A percentile compares a stretch with the other conserved stretches of the same genome.
Evolutionary conservation across 345 rosid species (phyloP).

Genomic region (Populus davidiana): DNA sequence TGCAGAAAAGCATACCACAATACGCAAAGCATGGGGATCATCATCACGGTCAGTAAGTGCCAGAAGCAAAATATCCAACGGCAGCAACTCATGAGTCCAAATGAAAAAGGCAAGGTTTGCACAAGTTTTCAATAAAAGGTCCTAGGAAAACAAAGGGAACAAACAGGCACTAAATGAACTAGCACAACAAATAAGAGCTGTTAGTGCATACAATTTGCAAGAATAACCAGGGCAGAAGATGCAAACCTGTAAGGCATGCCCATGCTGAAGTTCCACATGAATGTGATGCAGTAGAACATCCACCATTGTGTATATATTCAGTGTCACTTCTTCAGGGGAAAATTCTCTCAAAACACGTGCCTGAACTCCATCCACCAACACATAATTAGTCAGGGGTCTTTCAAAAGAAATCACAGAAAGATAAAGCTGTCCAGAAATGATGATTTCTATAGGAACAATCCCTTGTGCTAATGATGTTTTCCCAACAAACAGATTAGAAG

Average conservation of each 20-base stretch:
- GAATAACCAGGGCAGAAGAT: slow-evolving; percentile 3
- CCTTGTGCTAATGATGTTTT: not conserved
- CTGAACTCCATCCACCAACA: slow-evolving; percentile 38
- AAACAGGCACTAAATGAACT: slow-evolving; percentile 12
- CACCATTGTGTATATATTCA: slow-evolving; percentile 91
- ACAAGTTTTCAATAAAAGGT: slow-evolving; percentile 57
- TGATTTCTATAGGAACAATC: not conserved
- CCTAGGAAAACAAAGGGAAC: slow-evolving; percentile 40
- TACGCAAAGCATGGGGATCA: slow-evolving; percentile 85
- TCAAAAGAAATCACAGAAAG: slow-evolving; percentile 11
- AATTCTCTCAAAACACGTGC: slow-evolving; percentile 81
- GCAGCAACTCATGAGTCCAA: slow-evolving; percentile 92
- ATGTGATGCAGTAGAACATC: slow-evolving; percentile 87
- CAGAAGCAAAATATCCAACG: slow-evolving; percentile 86
- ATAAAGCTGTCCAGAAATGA: slow-evolving; percentile 7
- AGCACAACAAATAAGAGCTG: slow-evolving; percentile 15
- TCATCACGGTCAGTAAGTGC: slow-evolving; percentile 94
- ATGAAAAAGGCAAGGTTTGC: slow-evolving; percentile 75
- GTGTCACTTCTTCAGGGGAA: slow-evolving; percentile 94
- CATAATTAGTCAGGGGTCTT: not conserved
- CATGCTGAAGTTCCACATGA: slow-evolving; percentile 74
- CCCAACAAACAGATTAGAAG: slow-evolving; percentile 1
- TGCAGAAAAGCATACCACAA: slow-evolving; percentile 58
- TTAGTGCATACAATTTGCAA: not conserved
- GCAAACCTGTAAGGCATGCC: slow-evolving; percentile 68